Evolutionary conservation across 1,284 basidiomycete species (phyloP).

Genomic region (Pterulicium gracile): DNA sequence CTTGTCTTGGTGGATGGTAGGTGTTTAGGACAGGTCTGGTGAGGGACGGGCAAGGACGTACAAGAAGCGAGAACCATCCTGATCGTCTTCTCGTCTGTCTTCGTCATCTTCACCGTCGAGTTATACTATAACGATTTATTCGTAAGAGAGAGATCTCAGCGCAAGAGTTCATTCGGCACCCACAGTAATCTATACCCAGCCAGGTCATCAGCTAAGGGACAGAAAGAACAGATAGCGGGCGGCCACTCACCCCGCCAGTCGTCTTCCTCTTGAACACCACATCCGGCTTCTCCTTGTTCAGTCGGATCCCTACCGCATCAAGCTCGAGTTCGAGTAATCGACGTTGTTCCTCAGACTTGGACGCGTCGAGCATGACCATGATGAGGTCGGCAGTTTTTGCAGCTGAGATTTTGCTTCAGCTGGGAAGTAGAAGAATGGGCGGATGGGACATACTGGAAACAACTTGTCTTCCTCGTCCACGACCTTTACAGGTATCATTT

Average conservation of each 20-base stretch:
- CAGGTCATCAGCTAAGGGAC: neutral
- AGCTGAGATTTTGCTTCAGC: conserved; percentile 26
- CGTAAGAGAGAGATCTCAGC: conserved; percentile 5
- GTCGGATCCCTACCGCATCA: conserved; percentile 91
- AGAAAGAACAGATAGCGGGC: neutral
- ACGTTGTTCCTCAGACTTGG: conserved; percentile 91
- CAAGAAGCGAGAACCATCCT: conserved; percentile 84
- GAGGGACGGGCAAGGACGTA: conserved; percentile 22
- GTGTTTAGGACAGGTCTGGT: conserved; percentile 4
- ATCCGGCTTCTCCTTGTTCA: conserved; percentile 87
- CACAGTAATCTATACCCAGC: conserved; percentile 39
- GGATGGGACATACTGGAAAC: conserved; percentile 55
- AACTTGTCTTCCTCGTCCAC: conserved; percentile 92
- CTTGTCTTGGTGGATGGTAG: conserved; percentile 39
- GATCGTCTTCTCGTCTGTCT: conserved; percentile 92
- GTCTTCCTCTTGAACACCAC: conserved; percentile 79
- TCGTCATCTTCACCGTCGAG: conserved; percentile 85
- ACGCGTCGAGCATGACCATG: conserved; percentile 92
- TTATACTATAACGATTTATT: conserved; percentile 62
- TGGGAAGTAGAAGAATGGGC: conserved; percentile 4
- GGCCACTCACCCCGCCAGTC: conserved; percentile 84
- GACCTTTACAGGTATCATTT: conserved; percentile 38
- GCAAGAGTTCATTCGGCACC: no score
- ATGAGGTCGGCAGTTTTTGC: conserved; percentile 97
- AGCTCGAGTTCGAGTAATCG: conserved; percentile 84